Base-by-base conservation (phyloP, 768 basidiomycete genomes). In the Pleurotus citrinopileatus region DNA sequence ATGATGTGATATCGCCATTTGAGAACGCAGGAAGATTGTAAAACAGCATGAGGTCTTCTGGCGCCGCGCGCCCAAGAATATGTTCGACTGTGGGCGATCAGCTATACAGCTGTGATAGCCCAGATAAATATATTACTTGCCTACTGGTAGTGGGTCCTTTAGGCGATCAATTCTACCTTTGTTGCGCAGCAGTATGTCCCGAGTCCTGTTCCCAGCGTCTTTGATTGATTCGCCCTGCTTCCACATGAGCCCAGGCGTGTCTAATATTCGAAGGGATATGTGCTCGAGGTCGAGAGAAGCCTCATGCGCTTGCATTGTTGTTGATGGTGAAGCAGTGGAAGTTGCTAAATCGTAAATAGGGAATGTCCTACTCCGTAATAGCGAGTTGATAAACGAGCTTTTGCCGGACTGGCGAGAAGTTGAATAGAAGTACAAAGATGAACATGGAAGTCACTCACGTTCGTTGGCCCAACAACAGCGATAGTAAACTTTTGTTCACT, bases 1-100 rank as follows among this genome's bases (percentile, higher is more conserved):
- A 94, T 0, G 86, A 84, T 20, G 76, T 74, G 4, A 78, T 65
- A 61, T 94, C 84, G 2, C 87, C 85, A 42, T 74, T 74, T 7
- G 79, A 59, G 66, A 95, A 94, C 6, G 87, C 90, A 2, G 94
- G 90, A 12, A 94, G 74, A 59, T 79, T 84, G 72, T 95, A 96
- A 45, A 85, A 72, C n/a, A 96, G 70, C 89, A 95, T 94, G 37
- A 97, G 75, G 66, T 96, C 94, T 64, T 94, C 87, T 27, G 79
- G 70, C 60, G 80, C 81, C 2, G 89, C 82, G 23, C 83, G 81
- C 32, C 79, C 67, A 20, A 94, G 76, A 55, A 97, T 81, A 58
- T 87, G 78, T 15, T 77, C 68, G 53, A 89, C 91, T 90, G 57
- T 19, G 38, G 50, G 28, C 57, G 48, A 44, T 37, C 44, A 45